Percentiles rank a stretch among this genome's conserved stretches.
Evolutionary conservation across 208 protist genomes (phyloP).

Genomic region (Phytomonas francai): DNA sequence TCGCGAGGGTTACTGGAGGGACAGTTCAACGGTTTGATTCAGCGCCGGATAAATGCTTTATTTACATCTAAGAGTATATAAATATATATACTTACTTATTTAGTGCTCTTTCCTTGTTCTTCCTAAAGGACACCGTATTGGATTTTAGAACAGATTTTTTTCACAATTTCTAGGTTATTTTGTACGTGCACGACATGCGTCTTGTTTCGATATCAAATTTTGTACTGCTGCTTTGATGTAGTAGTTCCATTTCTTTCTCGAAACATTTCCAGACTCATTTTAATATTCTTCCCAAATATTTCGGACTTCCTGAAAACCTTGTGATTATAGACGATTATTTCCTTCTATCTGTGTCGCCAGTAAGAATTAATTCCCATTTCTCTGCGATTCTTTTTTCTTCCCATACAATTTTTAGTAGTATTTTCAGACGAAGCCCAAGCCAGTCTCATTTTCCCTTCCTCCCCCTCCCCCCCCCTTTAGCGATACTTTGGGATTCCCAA

Average conservation of each 20-base stretch:
- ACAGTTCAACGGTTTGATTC: neutral
- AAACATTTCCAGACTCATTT: neutral
- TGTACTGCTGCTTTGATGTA: neutral
- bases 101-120: slow-evolving; percentile 14
- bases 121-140: neutral
- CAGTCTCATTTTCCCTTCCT: no score
- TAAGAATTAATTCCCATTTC: neutral
- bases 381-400: slow-evolving; percentile 4
- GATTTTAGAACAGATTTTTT: slow-evolving; percentile 5
- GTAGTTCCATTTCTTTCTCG: slow-evolving; percentile 1
- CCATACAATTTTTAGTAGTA: neutral
- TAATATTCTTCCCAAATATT: neutral
- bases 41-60: neutral
- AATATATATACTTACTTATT: slow-evolving; percentile 2
- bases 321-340: neutral
- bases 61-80: neutral
- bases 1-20: neutral
- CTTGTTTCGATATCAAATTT: neutral
- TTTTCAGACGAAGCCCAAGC: no score
- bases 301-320: neutral
- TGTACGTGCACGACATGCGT: neutral
- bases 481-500: no score
- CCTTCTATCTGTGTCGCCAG: neutral
- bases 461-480: no score
- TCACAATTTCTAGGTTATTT: neutral